Conservation (phyloP, 1,284 basidiomycete genomes). For the Pseudozyma hubeiensis region DNA sequence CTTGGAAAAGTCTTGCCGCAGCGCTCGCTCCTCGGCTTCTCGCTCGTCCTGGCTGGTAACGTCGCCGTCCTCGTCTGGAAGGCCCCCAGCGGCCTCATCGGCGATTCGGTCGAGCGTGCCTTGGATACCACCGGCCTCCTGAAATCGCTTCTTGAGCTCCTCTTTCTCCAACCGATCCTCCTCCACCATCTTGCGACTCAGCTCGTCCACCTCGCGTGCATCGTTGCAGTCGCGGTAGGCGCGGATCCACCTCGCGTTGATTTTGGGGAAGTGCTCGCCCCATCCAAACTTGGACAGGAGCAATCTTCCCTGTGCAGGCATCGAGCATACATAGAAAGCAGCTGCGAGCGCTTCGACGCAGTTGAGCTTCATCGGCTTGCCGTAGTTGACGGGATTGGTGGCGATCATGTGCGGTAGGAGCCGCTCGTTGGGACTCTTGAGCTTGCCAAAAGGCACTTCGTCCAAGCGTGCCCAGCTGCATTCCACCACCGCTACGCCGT, state of each 20-base stretch:
- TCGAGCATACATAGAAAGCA: slow-evolving; percentile 58
- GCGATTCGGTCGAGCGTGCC: slow-evolving; percentile 46
- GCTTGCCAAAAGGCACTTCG: slow-evolving; percentile 93
- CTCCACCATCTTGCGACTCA: slow-evolving; percentile 52
- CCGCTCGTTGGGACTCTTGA: slow-evolving; percentile 90
- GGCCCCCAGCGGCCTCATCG: slow-evolving; percentile 23
- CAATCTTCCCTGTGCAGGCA: slow-evolving; percentile 51
- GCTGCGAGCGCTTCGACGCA: slow-evolving; percentile 66
- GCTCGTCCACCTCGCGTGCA: slow-evolving; percentile 43
- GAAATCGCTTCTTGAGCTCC: slow-evolving; percentile 40
- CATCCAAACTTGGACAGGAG: slow-evolving; percentile 63
- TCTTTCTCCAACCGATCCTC: slow-evolving; percentile 52
- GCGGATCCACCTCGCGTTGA: slow-evolving; percentile 56
- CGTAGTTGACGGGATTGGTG: slow-evolving; percentile 67
- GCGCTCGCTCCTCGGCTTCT: slow-evolving; percentile 30
- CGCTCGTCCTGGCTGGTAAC: slow-evolving; percentile 29
- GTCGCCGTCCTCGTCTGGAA: slow-evolving; percentile 12
- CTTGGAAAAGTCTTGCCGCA: slow-evolving; percentile 49
- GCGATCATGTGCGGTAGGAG: slow-evolving; percentile 71
- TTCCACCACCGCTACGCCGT: slow-evolving; percentile 93
- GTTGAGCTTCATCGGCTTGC: slow-evolving; percentile 66
- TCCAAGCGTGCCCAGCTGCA: slow-evolving; percentile 96
- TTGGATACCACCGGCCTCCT: slow-evolving; percentile 46
- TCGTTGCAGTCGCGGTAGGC: slow-evolving; percentile 49
- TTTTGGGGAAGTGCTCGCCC: slow-evolving; percentile 59